Conservation (phyloP, 371 early-diverging fungal species). For the Mortierella sp. region DNA sequence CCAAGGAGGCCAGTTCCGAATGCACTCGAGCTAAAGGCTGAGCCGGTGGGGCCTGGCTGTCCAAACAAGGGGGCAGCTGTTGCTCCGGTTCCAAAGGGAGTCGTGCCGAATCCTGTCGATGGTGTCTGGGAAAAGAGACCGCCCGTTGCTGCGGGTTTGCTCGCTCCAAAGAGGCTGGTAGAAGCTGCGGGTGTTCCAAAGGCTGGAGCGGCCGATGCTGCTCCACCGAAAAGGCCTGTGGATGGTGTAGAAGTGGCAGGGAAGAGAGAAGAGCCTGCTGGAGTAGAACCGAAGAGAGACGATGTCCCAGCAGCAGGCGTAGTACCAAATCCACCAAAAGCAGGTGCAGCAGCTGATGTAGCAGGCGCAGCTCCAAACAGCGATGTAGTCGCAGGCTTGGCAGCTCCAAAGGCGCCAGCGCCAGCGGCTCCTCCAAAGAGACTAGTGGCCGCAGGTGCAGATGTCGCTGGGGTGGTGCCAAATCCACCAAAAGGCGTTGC, state of each 20-base stretch:
- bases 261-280: constrained; percentile 45
- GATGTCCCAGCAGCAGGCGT: constrained; percentile 34
- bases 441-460: constrained; percentile 50
- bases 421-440: constrained; percentile 57
- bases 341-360: constrained; percentile 32
- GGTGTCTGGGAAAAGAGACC: constrained; percentile 40
- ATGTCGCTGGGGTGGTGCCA: constrained; percentile 58
- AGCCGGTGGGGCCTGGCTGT: constrained; percentile 11
- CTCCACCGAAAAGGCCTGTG: constrained; percentile 51
- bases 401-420: constrained; percentile 58
- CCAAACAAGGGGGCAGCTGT: constrained; percentile 30
- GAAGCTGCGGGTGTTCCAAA: constrained; percentile 36
- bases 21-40: constrained; percentile 24
- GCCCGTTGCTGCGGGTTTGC: constrained; percentile 42
- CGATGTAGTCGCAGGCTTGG: constrained; percentile 53
- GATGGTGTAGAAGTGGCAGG: constrained; percentile 36
- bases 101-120: constrained; percentile 31
- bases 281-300: constrained; percentile 29
- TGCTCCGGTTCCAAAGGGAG: constrained; percentile 2
- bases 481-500: constrained; percentile 58
- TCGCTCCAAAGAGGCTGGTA: constrained; percentile 39
- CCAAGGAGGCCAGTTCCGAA: constrained; percentile 50
- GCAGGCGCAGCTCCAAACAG: constrained; percentile 52
- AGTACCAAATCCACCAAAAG: constrained; percentile 51
- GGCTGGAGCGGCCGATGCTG: constrained; percentile 28